Conservation (phyloP, 2,329 filamentous ascomycete genomes). For the Hymenoscyphus fructigenus region DNA sequence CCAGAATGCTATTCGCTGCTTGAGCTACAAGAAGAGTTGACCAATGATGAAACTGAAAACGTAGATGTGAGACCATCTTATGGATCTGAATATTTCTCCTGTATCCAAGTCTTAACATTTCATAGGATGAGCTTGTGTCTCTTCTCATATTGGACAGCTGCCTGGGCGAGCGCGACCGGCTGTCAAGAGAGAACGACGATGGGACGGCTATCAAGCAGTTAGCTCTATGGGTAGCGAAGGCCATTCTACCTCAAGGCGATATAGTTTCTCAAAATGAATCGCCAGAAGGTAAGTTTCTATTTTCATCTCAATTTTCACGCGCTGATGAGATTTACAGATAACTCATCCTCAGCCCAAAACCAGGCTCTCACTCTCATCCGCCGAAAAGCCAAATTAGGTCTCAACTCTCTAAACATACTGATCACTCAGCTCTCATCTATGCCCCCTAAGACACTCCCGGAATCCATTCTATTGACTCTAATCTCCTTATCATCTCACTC, state of each 20-base stretch:
- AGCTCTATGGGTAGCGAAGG: constrained; percentile 26
- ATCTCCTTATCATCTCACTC: constrained; percentile 36
- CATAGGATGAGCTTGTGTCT: constrained; percentile 29
- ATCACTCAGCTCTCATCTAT: constrained; percentile 9
- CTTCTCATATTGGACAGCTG: constrained; percentile 29
- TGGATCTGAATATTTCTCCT: background rate
- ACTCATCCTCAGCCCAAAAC: constrained; percentile 10
- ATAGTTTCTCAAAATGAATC: constrained; percentile 26
- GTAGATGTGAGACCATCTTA: constrained; percentile 5
- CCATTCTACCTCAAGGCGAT: constrained; percentile 28
- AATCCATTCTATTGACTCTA: constrained; percentile 35
- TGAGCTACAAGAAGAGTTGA: constrained; percentile 16
- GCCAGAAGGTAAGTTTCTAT: constrained; percentile 22
- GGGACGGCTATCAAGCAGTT: constrained; percentile 20
- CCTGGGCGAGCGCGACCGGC: constrained; percentile 18
- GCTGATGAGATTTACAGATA: constrained; percentile 6
- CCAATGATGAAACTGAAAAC: constrained; percentile 4
- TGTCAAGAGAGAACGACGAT: constrained; percentile 19
- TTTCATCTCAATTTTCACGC: background rate
- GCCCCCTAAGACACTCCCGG: background rate
- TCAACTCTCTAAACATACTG: constrained; percentile 18
- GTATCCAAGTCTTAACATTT: constrained; percentile 11
- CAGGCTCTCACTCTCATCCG: constrained; percentile 16
- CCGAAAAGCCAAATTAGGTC: constrained; percentile 22
- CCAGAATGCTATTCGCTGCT: constrained; percentile 26